Base-by-base conservation (phyloP, 2,329 filamentous ascomycete species). In the Hirsutella rhossiliensis region DNA sequence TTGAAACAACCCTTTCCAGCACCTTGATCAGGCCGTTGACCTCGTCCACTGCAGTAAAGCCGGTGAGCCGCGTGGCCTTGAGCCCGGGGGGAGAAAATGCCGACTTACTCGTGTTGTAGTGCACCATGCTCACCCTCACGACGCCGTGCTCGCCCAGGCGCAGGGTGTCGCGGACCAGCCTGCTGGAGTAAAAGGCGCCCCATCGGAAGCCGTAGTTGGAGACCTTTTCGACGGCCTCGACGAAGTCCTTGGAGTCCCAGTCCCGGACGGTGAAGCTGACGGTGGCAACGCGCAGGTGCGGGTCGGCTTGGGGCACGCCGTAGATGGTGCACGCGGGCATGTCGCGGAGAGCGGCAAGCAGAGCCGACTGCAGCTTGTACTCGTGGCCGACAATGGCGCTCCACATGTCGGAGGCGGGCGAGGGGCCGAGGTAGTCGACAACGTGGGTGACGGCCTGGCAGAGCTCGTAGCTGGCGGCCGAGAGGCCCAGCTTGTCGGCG, bases 381-480 rank as follows among this genome's bases (percentile, higher is more conserved):
- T 87, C 83, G 43, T 86, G 79, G 38, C 62, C 57, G 1, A 68
- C 63, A 17, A 83, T 75, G 2, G 55, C 60, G 0, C 62, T 55
- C 77, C 78, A 83, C 0, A 62, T 57, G 8, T 56, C 54, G 3
- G 55, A 45, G 1, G 55, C 54, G 5, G 65, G 50, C 23, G 23
- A 23, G 2, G 64, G 48, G 1, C 65, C 62, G n/a, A 87, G 68
- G 50, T 88, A 87, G 0, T 68, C 61, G 0, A 76, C 64, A 1
- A 88, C 73, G 0, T 67, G 58, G 0, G 82, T 78, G 12, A 90
- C 69, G 1, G 72, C 67, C 32, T 79, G 72, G 0, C 78, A 70
- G 18, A 84, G 69, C 61, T 90, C 84, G 58, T 89, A 88, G 62
- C 74, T 82, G 4, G 75, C 75, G 1, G 71, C 82, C 0, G 83